These are phyloP conservation scores for Physcia stellaris DNA, from an alignment of 495 filamentous ascomycete species.

Conservation along the genomic window DNA sequence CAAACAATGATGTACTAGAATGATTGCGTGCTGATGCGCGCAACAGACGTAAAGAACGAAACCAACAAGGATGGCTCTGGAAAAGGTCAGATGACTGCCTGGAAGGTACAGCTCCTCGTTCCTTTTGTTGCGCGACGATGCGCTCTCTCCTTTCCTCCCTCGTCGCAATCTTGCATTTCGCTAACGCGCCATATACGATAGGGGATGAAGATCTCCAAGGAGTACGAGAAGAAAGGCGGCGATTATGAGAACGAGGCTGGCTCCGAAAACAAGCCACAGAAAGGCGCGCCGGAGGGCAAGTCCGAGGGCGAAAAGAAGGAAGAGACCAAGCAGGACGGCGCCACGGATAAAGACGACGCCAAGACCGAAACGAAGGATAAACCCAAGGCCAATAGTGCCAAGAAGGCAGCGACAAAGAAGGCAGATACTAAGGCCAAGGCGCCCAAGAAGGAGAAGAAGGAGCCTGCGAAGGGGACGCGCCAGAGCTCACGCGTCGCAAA, in stretches of 20 bases:
- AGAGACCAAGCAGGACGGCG: slow-evolving; percentile 11
- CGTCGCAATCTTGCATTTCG: background rate
- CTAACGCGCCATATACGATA: slow-evolving; percentile 7
- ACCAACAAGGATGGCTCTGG: slow-evolving; percentile 40
- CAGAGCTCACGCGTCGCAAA: slow-evolving; percentile 16
- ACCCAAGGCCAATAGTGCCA: slow-evolving; percentile 18
- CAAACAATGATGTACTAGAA: too few relatives aligned
- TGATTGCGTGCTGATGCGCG: too few relatives aligned
- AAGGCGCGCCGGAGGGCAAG: slow-evolving; percentile 31
- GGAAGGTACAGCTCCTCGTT: slow-evolving; percentile 35
- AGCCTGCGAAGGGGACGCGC: slow-evolving; percentile 13
- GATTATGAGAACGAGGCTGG: slow-evolving; percentile 37
- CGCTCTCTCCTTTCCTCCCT: background rate
- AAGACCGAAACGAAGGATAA: slow-evolving; percentile 13
- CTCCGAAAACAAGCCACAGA: slow-evolving; percentile 37
- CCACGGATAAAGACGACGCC: slow-evolving; percentile 3
- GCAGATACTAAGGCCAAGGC: slow-evolving; percentile 16
- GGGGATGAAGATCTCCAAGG: slow-evolving; percentile 37
- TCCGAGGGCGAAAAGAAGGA: slow-evolving; percentile 15
- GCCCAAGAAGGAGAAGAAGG: slow-evolving; percentile 16
- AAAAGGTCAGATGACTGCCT: slow-evolving; percentile 41
- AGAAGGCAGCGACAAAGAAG: slow-evolving; percentile 18
- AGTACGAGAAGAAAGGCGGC: slow-evolving; percentile 39
- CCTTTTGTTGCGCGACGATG: background rate
- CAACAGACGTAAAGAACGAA: slow-evolving; percentile 34